Percentiles rank a stretch among this genome's conserved stretches.
Evolutionary conservation across 768 basidiomycete genomes (phyloP).

Genomic region (Boletus coccyginus): DNA sequence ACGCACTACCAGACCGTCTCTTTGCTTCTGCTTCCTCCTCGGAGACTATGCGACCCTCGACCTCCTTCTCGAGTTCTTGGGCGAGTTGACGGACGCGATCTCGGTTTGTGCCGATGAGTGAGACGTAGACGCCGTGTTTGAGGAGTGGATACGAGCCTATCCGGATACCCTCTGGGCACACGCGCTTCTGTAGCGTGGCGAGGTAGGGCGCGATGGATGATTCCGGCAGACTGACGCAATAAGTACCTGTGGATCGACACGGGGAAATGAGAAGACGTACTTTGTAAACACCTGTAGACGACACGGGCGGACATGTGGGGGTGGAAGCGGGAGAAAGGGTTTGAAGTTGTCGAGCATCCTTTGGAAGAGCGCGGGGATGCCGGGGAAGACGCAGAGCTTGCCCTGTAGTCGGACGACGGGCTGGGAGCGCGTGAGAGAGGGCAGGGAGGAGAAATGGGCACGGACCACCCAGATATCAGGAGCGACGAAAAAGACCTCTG

Average conservation of each 20-base stretch:
- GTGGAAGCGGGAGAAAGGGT: constrained; percentile 77
- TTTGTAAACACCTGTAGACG: constrained; percentile 82
- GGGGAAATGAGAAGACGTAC: constrained; percentile 38
- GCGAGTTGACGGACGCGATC: constrained; percentile 53
- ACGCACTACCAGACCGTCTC: constrained; percentile 32
- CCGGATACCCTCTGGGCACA: constrained; percentile 72
- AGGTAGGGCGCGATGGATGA: constrained; percentile 87
- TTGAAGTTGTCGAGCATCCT: constrained; percentile 73
- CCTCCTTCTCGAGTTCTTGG: constrained; percentile 57
- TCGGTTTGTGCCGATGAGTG: constrained; percentile 49
- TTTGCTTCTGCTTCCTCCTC: constrained; percentile 63
- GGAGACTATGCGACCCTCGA: constrained; percentile 56
- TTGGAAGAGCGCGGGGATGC: constrained; percentile 83
- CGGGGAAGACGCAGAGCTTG: constrained; percentile 89
- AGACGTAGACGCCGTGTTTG: constrained; percentile 59
- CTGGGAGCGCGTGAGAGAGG: constrained; percentile 33
- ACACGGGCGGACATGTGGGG: constrained; percentile 65
- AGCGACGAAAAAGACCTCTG: constrained; percentile 78
- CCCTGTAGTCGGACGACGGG: constrained; percentile 84
- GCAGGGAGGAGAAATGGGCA: neutral
- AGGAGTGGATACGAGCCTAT: constrained; percentile 76
- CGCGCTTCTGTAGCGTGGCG: constrained; percentile 69
- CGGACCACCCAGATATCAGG: constrained; percentile 85
- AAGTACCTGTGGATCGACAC: neutral
- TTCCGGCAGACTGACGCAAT: constrained; percentile 55